phyloP scores from a whole-genome alignment of 352 stramenopile species.

The Phytophthora uliginosa region DNA sequence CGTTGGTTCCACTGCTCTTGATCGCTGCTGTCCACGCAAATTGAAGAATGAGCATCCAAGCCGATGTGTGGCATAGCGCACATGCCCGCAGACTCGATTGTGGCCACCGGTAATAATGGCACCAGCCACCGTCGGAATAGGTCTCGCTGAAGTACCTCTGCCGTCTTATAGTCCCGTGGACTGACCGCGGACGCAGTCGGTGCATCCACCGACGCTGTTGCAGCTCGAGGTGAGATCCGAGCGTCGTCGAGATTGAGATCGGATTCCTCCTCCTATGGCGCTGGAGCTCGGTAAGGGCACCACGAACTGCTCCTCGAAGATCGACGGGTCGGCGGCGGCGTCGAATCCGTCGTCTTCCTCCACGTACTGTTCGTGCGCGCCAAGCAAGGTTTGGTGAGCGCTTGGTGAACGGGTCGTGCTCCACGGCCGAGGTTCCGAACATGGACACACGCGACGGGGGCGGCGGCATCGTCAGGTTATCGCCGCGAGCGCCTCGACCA shows the following conservation, averaged over 20 bases:
- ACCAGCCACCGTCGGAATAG: neutral
- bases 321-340: constrained; percentile 29
- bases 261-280: constrained; percentile 8
- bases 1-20: too few species aligned
- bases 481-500: constrained; percentile 45
- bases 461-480: constrained; percentile 55
- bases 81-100: too few species aligned
- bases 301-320: constrained; percentile 42
- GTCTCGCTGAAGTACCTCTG: neutral
- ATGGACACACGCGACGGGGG: constrained; percentile 72
- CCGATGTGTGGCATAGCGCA: too few species aligned
- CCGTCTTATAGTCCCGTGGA: constrained; percentile 21
- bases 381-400: constrained; percentile 50
- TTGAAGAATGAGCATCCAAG: too few species aligned
- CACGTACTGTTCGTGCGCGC: constrained; percentile 73
- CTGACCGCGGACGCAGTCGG: constrained; percentile 30
- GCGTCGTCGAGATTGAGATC: constrained; percentile 23
- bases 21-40: too few species aligned
- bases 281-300: constrained; percentile 35
- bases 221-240: constrained; percentile 31
- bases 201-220: constrained; percentile 31
- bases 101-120: too few species aligned
- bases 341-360: constrained; percentile 52
- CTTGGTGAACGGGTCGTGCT: constrained; percentile 65
- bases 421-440: constrained; percentile 64